Evolutionary conservation across 345 rosid genomes (phyloP).

Genomic region (Euphorbia tirucalli): DNA sequence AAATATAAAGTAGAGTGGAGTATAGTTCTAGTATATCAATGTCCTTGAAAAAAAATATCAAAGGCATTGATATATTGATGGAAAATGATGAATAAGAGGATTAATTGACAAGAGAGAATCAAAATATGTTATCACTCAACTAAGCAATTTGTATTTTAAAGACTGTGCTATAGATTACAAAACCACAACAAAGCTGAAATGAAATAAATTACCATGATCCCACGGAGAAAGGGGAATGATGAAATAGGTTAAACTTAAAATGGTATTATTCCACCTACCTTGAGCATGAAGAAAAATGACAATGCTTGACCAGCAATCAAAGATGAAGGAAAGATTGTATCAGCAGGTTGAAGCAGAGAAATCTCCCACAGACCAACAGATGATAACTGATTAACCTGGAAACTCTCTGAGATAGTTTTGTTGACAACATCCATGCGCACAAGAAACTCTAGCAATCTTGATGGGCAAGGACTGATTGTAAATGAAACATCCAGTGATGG

Average conservation of each 20-base stretch:
- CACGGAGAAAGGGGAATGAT: background rate
- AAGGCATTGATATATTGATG: background rate
- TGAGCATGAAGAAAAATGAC: slow-evolving; percentile 77
- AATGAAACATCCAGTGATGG: slow-evolving; percentile 79
- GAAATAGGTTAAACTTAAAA: background rate
- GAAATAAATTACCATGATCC: background rate
- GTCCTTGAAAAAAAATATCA: too few relatives aligned
- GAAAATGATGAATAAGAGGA: background rate
- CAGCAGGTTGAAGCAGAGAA: slow-evolving; percentile 70
- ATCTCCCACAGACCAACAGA: slow-evolving; percentile 85
- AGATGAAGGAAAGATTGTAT: slow-evolving; percentile 56
- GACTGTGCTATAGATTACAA: background rate
- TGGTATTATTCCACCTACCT: slow-evolving; percentile 43
- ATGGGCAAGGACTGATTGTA: slow-evolving; percentile 75
- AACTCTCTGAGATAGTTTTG: slow-evolving; percentile 64
- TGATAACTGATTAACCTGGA: slow-evolving; percentile 79
- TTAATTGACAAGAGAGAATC: background rate
- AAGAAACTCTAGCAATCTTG: slow-evolving; percentile 71
- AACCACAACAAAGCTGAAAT: slow-evolving; percentile 3
- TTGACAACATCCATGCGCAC: slow-evolving; percentile 84
- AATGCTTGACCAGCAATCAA: slow-evolving; percentile 79
- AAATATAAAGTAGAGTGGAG: background rate
- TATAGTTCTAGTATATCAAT: background rate
- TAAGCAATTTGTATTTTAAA: background rate
- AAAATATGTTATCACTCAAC: background rate